A percentile compares a stretch with the other conserved stretches of the same genome.
These are phyloP conservation scores for Calonectria crousiana DNA, from an alignment of 2,329 filamentous ascomycete genomes.

Conservation along the genomic window DNA sequence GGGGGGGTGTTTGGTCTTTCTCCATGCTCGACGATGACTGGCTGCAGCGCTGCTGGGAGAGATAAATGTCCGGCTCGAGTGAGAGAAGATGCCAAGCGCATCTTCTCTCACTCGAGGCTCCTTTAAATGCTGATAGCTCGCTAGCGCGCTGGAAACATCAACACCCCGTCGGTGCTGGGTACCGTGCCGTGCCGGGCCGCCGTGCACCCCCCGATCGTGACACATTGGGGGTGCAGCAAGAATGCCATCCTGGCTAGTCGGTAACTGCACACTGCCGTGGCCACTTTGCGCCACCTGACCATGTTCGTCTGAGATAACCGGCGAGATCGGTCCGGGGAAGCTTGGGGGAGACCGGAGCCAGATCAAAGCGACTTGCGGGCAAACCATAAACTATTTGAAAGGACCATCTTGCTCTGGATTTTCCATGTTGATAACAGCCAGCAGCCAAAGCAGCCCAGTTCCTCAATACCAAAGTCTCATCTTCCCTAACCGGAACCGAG, in stretches of 20 bases:
- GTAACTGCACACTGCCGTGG: constrained; percentile 5
- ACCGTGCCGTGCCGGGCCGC: constrained; percentile 16
- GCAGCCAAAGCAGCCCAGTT: constrained; percentile 7
- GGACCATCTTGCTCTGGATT: neutral
- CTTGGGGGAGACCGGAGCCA: neutral
- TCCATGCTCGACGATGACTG: neutral
- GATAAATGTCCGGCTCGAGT: neutral
- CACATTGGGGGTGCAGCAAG: constrained; percentile 1
- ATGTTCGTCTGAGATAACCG: constrained; percentile 13
- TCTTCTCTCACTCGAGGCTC: neutral
- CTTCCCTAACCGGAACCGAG: constrained; percentile 5
- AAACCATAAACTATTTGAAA: constrained; percentile 16
- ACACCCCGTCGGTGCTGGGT: neutral
- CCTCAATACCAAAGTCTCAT: neutral
- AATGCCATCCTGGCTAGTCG: neutral
- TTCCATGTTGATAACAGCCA: constrained; percentile 1
- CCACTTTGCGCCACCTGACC: constrained; percentile 10
- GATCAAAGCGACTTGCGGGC: neutral
- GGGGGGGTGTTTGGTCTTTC: neutral
- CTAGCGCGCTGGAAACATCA: neutral
- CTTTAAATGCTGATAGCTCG: neutral
- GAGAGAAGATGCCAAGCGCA: neutral
- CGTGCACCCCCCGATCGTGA: constrained; percentile 1
- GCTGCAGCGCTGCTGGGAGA: neutral
- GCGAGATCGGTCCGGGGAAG: constrained; percentile 15